Conservation (phyloP, 2,329 filamentous ascomycete species). For the Trichoderma oligosporum region DNA sequence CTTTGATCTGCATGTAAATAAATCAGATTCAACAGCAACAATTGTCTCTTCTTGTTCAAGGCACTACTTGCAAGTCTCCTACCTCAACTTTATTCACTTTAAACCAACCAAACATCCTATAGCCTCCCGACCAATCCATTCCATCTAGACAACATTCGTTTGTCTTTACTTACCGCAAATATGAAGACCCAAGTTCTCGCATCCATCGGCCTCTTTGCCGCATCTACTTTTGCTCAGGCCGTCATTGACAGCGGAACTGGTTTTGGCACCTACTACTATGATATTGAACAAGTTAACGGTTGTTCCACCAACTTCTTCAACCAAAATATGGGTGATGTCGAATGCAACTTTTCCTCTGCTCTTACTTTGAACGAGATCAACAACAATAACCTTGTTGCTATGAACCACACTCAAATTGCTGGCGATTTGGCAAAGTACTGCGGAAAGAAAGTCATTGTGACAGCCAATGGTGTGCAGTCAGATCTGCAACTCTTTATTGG, state of each 20-base stretch:
- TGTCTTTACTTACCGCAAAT: not conserved
- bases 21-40: not conserved
- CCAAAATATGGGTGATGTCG: constrained; percentile 15
- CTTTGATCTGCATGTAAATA: not conserved
- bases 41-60: not conserved
- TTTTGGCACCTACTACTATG: constrained; percentile 21
- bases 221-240: not conserved
- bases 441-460: constrained; percentile 22
- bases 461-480: constrained; percentile 19
- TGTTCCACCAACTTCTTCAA: constrained; percentile 5
- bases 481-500: constrained; percentile 20
- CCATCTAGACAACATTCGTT: not conserved
- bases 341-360: constrained; percentile 8
- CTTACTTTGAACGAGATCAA: constrained; percentile 18
- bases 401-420: constrained; percentile 21
- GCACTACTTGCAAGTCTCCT: not conserved
- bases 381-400: constrained; percentile 22
- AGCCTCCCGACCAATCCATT: too few species aligned
- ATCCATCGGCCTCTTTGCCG: constrained; percentile 1
- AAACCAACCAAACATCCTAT: not conserved
- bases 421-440: constrained; percentile 21
- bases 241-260: constrained; percentile 16
- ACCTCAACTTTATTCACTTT: not conserved
- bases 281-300: constrained; percentile 6
- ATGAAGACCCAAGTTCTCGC: constrained; percentile 11